Conservation (phyloP, 257 asterid genomes). For the Lithospermum erythrorhizon region DNA sequence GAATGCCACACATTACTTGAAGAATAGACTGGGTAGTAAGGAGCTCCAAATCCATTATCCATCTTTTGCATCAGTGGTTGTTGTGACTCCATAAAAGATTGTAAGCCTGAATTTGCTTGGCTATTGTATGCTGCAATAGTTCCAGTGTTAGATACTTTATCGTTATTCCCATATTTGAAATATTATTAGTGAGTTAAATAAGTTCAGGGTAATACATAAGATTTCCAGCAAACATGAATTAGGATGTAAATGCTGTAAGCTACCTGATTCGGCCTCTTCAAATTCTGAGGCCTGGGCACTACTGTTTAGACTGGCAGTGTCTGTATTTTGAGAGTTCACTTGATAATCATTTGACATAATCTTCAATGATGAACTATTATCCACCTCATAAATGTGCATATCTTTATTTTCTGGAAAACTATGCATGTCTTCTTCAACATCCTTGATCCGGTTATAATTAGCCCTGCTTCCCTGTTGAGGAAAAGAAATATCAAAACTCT, state of each 20-base stretch:
- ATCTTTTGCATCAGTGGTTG: constrained; percentile 18
- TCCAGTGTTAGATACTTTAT: constrained; percentile 15
- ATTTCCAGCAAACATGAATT: background rate
- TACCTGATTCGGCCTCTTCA: constrained; percentile 97
- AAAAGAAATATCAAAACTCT: background rate
- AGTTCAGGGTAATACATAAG: background rate
- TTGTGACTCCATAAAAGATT: constrained; percentile 24
- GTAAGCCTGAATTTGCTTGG: constrained; percentile 51
- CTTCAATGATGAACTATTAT: constrained; percentile 45
- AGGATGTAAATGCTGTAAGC: background rate
- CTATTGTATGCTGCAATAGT: constrained; percentile 52
- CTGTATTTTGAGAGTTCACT: constrained; percentile 57
- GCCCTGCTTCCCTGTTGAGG: constrained; percentile 59
- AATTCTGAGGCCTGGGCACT: constrained; percentile 59
- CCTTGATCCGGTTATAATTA: constrained; percentile 46
- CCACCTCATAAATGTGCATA: constrained; percentile 35
- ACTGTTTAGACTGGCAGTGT: constrained; percentile 45
- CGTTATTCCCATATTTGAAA: background rate
- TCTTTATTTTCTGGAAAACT: constrained; percentile 37
- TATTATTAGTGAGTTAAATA: background rate
- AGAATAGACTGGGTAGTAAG: constrained; percentile 20
- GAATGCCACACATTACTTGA: constrained; percentile 22
- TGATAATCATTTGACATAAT: constrained; percentile 46
- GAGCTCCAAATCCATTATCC: constrained; percentile 21
- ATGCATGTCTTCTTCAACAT: constrained; percentile 29